These are phyloP conservation scores for Noccaea bulbosa DNA, from an alignment of 345 rosid genomes.

Conservation along the genomic window DNA sequence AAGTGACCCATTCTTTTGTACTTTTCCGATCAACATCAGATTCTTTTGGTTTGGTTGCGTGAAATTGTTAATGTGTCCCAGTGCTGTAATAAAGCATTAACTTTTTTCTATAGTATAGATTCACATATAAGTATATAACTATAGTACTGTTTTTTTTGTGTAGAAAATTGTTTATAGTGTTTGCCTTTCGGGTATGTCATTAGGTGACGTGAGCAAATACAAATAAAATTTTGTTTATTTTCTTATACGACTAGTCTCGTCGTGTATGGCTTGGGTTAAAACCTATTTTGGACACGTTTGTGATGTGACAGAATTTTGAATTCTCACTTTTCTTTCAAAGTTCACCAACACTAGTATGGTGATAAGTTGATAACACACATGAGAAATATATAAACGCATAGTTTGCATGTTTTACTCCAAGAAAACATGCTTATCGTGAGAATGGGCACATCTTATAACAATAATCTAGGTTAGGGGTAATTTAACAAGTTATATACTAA, in stretches of 20 bases:
- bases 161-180: no score
- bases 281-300: background rate
- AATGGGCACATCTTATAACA: no score
- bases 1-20: slow-evolving; percentile 33
- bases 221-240: background rate
- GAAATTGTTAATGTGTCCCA: slow-evolving; percentile 21
- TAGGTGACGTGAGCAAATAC: background rate
- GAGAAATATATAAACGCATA: no score
- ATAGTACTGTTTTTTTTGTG: background rate
- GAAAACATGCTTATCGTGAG: no score
- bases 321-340: no score
- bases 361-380: no score
- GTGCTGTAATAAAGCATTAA: background rate
- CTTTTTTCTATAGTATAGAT: background rate
- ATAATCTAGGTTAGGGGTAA: no score
- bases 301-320: no score
- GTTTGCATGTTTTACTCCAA: no score
- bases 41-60: slow-evolving; percentile 35
- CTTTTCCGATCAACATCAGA: slow-evolving; percentile 30
- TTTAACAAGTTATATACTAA: no score
- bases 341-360: no score
- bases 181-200: background rate
- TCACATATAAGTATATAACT: background rate
- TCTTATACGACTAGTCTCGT: background rate
- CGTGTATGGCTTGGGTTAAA: background rate